Percentiles rank a stretch among this genome's conserved stretches.
Conservation (phyloP, 306 rosid genomes). For the Trifolium subterraneum region DNA sequence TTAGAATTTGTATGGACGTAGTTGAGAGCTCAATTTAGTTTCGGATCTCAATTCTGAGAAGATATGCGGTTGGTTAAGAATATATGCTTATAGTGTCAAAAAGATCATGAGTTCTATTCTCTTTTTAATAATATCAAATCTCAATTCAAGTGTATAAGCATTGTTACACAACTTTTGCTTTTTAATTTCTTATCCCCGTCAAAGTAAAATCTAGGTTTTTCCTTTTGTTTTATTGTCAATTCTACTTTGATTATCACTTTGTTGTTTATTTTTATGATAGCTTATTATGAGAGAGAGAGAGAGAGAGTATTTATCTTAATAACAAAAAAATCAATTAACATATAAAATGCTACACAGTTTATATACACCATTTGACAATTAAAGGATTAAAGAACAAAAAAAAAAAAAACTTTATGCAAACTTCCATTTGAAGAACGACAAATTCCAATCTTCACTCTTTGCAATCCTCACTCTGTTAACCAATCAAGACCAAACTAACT, state of each 20-base stretch:
- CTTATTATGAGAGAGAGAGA: too few species aligned
- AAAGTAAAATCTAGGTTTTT: background rate
- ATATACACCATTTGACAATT: conserved; percentile 41
- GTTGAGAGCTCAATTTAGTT: background rate
- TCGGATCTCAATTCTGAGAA: background rate
- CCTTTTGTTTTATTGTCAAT: too few species aligned
- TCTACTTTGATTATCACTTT: background rate
- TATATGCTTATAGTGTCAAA: too few species aligned
- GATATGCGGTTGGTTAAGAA: too few species aligned
- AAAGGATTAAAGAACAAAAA: conserved; percentile 12
- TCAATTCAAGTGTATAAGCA: background rate
- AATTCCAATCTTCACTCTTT: conserved; percentile 46
- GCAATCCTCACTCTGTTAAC: conserved; percentile 26
- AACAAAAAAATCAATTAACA: conserved; percentile 21
- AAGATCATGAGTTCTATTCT: too few species aligned
- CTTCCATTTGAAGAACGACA: conserved; percentile 48
- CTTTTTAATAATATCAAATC: too few species aligned
- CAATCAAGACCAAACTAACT: conserved; percentile 41
- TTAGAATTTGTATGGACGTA: background rate
- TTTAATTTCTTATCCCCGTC: too few species aligned
- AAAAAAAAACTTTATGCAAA: conserved; percentile 50
- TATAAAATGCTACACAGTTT: conserved; percentile 38
- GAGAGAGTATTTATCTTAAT: background rate
- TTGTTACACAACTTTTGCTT: background rate
- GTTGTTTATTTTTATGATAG: too few species aligned